Evolutionary conservation across 1,284 basidiomycete species (phyloP).

Genomic region (Stereum hirsutum): DNA sequence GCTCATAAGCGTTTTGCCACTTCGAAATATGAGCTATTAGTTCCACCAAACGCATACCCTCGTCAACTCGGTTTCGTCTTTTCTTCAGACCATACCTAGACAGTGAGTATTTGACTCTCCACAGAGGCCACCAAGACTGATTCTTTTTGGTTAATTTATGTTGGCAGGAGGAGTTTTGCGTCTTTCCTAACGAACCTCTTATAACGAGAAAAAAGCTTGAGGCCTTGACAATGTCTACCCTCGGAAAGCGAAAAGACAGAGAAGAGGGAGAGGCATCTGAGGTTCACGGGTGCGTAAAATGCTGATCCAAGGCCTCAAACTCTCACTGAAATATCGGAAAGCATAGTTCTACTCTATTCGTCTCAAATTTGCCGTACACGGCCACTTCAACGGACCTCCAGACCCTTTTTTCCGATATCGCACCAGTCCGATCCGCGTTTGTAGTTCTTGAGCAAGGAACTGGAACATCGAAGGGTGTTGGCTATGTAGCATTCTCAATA

Average conservation of each 20-base stretch:
- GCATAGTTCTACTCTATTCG: conserved; percentile 61
- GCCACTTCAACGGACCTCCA: conserved; percentile 87
- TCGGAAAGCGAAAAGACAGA: conserved; percentile 13
- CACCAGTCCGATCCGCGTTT: conserved; percentile 90
- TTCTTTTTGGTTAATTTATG: too few relatives aligned
- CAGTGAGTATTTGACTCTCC: too few relatives aligned
- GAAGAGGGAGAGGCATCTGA: conserved; percentile 10
- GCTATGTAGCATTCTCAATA: conserved; percentile 91
- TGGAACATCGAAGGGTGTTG: conserved; percentile 91
- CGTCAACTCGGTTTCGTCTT: too few relatives aligned
- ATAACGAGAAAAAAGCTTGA: too few relatives aligned
- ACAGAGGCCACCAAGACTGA: too few relatives aligned
- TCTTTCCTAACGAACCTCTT: too few relatives aligned
- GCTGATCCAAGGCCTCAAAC: neutral
- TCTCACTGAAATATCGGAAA: neutral
- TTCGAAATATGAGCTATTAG: too few relatives aligned
- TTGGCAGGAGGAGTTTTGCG: too few relatives aligned
- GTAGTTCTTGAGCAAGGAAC: conserved; percentile 79
- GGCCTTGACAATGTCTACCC: conserved; percentile 10
- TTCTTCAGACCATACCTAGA: too few relatives aligned
- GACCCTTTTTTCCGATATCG: conserved; percentile 92
- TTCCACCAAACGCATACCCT: too few relatives aligned
- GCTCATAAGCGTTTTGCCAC: too few relatives aligned
- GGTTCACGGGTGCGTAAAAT: conserved; percentile 9
- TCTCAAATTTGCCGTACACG: conserved; percentile 81